Percentiles rank a stretch among this genome's conserved stretches.
phyloP scores from a whole-genome alignment of 202 grass and related monocot genomes.

The Musa balbisiana region DNA sequence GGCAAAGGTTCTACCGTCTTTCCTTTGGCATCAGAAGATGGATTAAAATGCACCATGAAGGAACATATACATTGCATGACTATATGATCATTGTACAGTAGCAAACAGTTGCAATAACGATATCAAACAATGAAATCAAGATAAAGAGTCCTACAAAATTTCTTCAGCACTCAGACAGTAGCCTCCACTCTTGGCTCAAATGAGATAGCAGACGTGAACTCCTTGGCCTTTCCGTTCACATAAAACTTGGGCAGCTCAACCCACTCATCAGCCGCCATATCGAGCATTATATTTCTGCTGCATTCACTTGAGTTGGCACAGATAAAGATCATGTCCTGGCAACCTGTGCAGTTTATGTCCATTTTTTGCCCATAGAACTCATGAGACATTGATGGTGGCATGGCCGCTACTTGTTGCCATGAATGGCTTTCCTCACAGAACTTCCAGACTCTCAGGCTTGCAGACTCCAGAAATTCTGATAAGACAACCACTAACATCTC shows the following conservation, averaged over 20 bases:
- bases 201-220: conserved; percentile 72
- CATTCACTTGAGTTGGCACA: conserved; percentile 55
- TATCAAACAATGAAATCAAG: background rate
- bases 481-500: conserved; percentile 67
- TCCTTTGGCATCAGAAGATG: background rate
- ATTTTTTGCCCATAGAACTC: conserved; percentile 51
- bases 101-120: background rate
- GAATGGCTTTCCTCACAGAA: conserved; percentile 30
- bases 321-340: conserved; percentile 50
- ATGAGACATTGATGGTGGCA: conserved; percentile 86
- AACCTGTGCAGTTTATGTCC: conserved; percentile 77
- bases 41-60: background rate
- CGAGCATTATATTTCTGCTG: conserved; percentile 59
- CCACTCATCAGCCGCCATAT: conserved; percentile 53
- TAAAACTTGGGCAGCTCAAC: conserved; percentile 50
- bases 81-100: background rate
- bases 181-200: conserved; percentile 90
- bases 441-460: conserved; percentile 72
- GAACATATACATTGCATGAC: background rate
- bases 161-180: conserved; percentile 28
- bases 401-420: conserved; percentile 70
- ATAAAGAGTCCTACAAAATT: background rate
- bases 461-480: conserved; percentile 63
- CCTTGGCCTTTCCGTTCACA: conserved; percentile 37
- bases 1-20: background rate